These are phyloP conservation scores for Dipteronia dyeriana DNA, from an alignment of 345 rosid species.

Conservation along the genomic window DNA sequence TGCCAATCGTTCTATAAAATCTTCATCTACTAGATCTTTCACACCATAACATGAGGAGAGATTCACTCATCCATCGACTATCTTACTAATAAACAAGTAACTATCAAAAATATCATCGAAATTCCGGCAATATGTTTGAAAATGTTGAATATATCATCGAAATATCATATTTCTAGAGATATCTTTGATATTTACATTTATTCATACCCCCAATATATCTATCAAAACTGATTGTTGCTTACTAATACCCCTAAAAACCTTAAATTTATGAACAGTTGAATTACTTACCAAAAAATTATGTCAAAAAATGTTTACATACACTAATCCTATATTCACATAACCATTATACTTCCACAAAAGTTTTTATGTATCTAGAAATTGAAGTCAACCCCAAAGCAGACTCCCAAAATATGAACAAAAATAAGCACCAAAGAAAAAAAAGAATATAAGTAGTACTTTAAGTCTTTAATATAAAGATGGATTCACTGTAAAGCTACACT, in stretches of 20 bases:
- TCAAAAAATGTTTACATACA: background rate
- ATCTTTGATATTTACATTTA: background rate
- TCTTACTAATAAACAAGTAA: background rate
- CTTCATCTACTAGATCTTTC: background rate
- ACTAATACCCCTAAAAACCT: background rate
- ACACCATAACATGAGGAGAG: background rate
- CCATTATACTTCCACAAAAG: background rate
- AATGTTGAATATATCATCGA: no score
- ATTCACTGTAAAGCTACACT: background rate
- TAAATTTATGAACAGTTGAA: background rate
- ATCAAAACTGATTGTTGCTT: background rate
- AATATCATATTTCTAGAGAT: background rate
- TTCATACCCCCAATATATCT: background rate
- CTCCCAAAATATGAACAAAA: background rate
- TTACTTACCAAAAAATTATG: no score
- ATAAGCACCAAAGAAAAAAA: background rate
- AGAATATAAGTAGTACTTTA: no score
- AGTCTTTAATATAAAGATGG: background rate
- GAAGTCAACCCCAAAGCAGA: background rate
- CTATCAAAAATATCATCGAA: background rate
- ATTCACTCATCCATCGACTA: background rate
- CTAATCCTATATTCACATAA: background rate
- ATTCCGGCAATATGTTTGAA: no score
- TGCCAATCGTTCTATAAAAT: background rate
- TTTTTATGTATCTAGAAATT: no score